phyloP scores from a whole-genome alignment of 2,329 filamentous ascomycete genomes.

The Coniochaeta sp. region DNA sequence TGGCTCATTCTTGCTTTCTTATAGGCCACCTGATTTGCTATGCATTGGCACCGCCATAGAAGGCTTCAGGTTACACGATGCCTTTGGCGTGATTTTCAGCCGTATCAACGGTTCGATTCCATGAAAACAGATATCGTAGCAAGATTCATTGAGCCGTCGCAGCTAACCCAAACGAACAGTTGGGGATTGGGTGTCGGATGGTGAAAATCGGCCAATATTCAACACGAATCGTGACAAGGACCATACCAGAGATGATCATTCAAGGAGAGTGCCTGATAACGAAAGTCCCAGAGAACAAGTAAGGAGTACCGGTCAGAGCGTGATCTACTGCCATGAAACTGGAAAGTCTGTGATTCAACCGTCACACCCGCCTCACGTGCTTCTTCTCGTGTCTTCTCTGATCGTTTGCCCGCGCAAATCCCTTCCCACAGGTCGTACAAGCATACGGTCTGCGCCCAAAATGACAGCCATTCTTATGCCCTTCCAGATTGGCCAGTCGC shows the following conservation, averaged over 20 bases:
- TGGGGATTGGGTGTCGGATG: no score
- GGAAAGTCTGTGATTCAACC: background rate
- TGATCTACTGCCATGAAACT: background rate
- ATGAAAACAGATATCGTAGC: no score
- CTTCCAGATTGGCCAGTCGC: slow-evolving; percentile 21
- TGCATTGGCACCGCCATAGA: background rate
- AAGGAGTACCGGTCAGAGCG: no score
- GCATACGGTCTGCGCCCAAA: slow-evolving; percentile 14
- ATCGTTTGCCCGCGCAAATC: slow-evolving; percentile 25
- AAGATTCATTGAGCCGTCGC: no score
- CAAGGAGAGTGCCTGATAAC: no score
- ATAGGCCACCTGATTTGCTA: background rate
- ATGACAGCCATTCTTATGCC: slow-evolving; percentile 28
- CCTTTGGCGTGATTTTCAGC: background rate
- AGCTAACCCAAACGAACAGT: no score
- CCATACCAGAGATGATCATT: no score
- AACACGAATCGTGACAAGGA: no score
- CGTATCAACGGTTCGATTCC: no score
- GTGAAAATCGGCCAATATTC: no score
- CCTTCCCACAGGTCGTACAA: slow-evolving; percentile 26
- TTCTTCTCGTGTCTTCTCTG: slow-evolving; percentile 23
- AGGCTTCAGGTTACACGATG: background rate
- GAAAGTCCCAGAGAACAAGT: no score
- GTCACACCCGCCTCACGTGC: slow-evolving; percentile 6
- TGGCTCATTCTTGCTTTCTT: background rate